Percentiles rank a stretch among this genome's conserved stretches.
phyloP scores from a whole-genome alignment of 1,284 basidiomycete genomes.

The Apiotrichum montevideense region DNA sequence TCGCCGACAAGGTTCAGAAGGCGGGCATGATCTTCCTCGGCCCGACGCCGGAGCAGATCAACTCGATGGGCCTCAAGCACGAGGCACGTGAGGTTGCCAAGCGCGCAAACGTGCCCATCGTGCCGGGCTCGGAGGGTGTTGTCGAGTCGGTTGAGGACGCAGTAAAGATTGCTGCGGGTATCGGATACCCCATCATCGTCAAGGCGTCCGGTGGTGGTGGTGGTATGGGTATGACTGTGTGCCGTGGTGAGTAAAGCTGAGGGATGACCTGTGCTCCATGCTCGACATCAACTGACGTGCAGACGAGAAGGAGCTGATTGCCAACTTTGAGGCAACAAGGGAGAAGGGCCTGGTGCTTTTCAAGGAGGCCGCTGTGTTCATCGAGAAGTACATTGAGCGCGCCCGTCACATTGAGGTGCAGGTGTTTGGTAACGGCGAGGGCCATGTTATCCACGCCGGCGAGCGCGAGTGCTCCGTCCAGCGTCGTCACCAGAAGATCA shows the following conservation, averaged over 20 bases:
- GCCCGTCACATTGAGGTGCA: constrained; percentile 64
- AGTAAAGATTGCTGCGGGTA: constrained; percentile 44
- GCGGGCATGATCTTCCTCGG: constrained; percentile 59
- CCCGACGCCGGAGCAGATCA: constrained; percentile 54
- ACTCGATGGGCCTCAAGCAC: constrained; percentile 60
- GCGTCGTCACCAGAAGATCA: constrained; percentile 65
- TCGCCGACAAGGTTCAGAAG: constrained; percentile 52
- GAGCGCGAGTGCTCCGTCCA: constrained; percentile 68
- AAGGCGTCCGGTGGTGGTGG: constrained; percentile 67
- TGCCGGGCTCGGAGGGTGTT: constrained; percentile 55
- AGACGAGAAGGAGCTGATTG: constrained; percentile 50
- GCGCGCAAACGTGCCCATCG: constrained; percentile 53
- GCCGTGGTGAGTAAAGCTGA: constrained; percentile 48
- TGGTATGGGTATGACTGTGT: constrained; percentile 63
- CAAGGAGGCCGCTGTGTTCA: constrained; percentile 54
- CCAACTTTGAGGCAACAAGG: constrained; percentile 36
- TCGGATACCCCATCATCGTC: constrained; percentile 54
- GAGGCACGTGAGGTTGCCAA: constrained; percentile 54
- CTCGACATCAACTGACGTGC: constrained; percentile 32
- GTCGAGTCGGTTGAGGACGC: constrained; percentile 51
- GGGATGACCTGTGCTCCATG: not conserved
- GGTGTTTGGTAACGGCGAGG: constrained; percentile 60
- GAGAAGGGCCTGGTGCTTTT: constrained; percentile 52
- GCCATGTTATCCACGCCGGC: constrained; percentile 58
- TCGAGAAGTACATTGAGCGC: constrained; percentile 57